phyloP scores from a whole-genome alignment of 306 rosid species.

The Datisca glomerata region DNA sequence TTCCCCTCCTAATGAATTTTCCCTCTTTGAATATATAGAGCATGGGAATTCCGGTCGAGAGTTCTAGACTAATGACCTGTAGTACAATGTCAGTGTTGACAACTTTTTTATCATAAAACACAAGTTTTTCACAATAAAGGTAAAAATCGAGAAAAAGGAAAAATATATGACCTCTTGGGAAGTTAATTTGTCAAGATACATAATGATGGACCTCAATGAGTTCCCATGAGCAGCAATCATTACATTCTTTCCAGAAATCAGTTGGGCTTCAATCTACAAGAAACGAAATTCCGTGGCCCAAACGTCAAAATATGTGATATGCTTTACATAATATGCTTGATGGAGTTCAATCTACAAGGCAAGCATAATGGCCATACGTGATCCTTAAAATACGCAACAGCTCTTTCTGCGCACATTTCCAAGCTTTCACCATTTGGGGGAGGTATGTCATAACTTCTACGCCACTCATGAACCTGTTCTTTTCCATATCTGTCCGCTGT shows the following conservation, averaged over 20 bases:
- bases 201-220: conserved; percentile 91
- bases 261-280: conserved; percentile 85
- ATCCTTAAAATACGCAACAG: conserved; percentile 92
- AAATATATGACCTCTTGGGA: conserved; percentile 68
- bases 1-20: conserved; percentile 84
- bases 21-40: conserved; percentile 94
- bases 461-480: conserved; percentile 97
- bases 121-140: background rate
- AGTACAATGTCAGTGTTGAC: conserved; percentile 4
- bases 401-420: conserved; percentile 99
- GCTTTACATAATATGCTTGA: too few species aligned
- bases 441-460: conserved; percentile 86
- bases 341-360: background rate
- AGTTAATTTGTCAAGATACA: conserved; percentile 94
- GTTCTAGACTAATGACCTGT: conserved; percentile 89
- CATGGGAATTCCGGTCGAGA: conserved; percentile 98
- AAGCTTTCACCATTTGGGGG: conserved; percentile 99
- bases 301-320: too few species aligned
- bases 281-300: too few species aligned
- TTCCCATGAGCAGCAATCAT: conserved; percentile 99
- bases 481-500: conserved; percentile 94
- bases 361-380: conserved; percentile 39
- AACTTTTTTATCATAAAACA: background rate
- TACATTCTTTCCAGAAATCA: conserved; percentile 80
- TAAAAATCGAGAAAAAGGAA: conserved; percentile 7